Evolutionary conservation across 768 basidiomycete genomes (phyloP), one percentile per base, ranked within the genome.

Genomic region (Tricholoma furcatifolium): DNA sequence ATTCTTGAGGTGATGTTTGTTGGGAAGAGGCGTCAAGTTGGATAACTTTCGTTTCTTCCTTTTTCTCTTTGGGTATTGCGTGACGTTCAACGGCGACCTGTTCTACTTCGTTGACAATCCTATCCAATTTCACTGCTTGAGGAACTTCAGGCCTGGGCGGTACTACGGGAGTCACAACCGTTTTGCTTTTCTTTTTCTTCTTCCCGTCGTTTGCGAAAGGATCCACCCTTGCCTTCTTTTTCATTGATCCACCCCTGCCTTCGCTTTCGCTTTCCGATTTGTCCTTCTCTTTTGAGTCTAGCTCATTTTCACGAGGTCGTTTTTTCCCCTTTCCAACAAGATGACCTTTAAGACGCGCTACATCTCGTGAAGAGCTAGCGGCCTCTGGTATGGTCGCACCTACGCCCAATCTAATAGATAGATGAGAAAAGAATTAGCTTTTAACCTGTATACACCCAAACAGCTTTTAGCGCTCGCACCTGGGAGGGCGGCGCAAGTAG

Each of bases 401-500:
- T 7, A 92, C 87, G 50, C 90, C 90, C 51, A 92, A 71, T 60
- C 90, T 92, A 54, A 36, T 45, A 39, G 36, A 54, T 39, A 48
- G 56, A n/a, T n/a, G n/a, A 24, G 21, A 35, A 30, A 38, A 47
- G 12, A 14, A 43, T 43, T 61, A 54, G 46, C 23, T 58, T 51
- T 39, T 23, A 41, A 21, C 27, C 40, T 23, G 46, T 9, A 20
- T 50, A 9, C 43, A 48, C 49, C 34, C 43, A 40, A 57, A 49
- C 53, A 54, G 43, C 11, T 41, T 53, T 43, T 17, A 23, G 18
- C 14, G 20, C 40, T 47, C 57, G 41, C 69, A 91, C 90, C 90
- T 81, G 47, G 87, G 75, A 12, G 90, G 90, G 24, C 81, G 77
- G 39, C 81, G 81, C 73, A 87, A 74, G 59, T 85, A 76, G 57